phyloP scores from a whole-genome alignment of 768 basidiomycete species.

The Xerocomellus chrysenteron region DNA sequence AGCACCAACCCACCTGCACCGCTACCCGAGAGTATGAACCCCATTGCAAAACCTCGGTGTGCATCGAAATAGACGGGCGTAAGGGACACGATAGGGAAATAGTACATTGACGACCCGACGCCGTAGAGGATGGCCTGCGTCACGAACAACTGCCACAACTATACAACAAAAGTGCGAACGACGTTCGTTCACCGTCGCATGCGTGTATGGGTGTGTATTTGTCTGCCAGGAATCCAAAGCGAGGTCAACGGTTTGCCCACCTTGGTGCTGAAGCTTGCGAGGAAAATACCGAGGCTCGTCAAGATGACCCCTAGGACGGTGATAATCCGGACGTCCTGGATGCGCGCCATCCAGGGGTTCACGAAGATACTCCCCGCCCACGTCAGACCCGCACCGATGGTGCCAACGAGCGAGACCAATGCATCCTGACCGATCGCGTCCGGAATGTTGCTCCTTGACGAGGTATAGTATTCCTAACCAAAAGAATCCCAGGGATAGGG shows the following conservation, averaged over 20 bases:
- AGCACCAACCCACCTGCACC: too few species aligned
- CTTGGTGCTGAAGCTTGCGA: neutral
- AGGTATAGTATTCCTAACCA: conserved; percentile 1
- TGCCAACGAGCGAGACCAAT: conserved; percentile 1
- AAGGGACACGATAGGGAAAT: neutral
- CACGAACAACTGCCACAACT: neutral
- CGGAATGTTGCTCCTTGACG: neutral
- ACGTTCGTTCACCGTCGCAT: neutral
- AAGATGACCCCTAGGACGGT: neutral
- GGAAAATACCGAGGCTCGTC: neutral
- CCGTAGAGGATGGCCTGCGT: neutral
- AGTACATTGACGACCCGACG: neutral
- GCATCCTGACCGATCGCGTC: conserved; percentile 2
- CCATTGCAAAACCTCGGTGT: too few species aligned
- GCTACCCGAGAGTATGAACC: too few species aligned
- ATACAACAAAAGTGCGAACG: neutral
- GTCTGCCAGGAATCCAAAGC: neutral
- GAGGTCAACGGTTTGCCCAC: neutral
- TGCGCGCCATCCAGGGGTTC: neutral
- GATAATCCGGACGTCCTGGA: neutral
- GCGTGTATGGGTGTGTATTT: neutral
- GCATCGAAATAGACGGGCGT: neutral
- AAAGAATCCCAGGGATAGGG: neutral
- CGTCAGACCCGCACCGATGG: conserved; percentile 1
- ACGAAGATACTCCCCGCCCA: neutral